These are phyloP conservation scores for Hippophae gyantsensis DNA, from an alignment of 306 rosid species.

Conservation along the genomic window DNA sequence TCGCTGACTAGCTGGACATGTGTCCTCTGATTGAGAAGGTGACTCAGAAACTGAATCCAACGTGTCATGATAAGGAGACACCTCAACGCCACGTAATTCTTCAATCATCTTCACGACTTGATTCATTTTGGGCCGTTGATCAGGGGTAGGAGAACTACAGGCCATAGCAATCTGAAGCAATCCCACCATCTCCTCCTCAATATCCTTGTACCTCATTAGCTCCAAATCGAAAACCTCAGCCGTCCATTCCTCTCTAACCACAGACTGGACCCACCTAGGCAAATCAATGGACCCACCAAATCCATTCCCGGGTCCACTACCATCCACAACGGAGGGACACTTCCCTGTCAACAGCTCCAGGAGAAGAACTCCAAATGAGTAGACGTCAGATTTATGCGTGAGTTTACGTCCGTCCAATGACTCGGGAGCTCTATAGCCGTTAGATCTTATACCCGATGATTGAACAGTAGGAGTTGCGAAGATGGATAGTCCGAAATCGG, in stretches of 20 bases:
- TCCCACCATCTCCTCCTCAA: conserved; percentile 91
- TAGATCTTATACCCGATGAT: conserved; percentile 27
- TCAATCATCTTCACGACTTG: conserved; percentile 76
- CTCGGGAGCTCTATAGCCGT: conserved; percentile 80
- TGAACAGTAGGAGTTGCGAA: conserved; percentile 24
- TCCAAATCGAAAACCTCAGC: conserved; percentile 93
- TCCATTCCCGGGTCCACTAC: conserved; percentile 35
- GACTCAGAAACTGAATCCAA: conserved; percentile 48
- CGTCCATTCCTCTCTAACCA: conserved; percentile 89
- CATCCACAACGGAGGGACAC: conserved; percentile 53
- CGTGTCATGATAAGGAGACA: conserved; percentile 39
- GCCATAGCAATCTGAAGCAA: conserved; percentile 57
- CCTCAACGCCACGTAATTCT: conserved; percentile 55
- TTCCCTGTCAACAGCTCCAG: conserved; percentile 80
- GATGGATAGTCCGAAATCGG: conserved; percentile 65
- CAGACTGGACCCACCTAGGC: conserved; percentile 82
- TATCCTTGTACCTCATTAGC: conserved; percentile 80
- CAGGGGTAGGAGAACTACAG: conserved; percentile 42
- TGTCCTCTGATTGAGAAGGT: conserved; percentile 51
- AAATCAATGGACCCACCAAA: conserved; percentile 45
- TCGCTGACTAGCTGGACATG: conserved; percentile 38
- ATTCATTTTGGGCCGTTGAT: conserved; percentile 75
- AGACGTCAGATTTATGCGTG: conserved; percentile 63
- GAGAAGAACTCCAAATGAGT: conserved; percentile 65
- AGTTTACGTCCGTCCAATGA: conserved; percentile 44